Conservation (phyloP, 2,329 filamentous ascomycete species). For the Oidium heveae region DNA sequence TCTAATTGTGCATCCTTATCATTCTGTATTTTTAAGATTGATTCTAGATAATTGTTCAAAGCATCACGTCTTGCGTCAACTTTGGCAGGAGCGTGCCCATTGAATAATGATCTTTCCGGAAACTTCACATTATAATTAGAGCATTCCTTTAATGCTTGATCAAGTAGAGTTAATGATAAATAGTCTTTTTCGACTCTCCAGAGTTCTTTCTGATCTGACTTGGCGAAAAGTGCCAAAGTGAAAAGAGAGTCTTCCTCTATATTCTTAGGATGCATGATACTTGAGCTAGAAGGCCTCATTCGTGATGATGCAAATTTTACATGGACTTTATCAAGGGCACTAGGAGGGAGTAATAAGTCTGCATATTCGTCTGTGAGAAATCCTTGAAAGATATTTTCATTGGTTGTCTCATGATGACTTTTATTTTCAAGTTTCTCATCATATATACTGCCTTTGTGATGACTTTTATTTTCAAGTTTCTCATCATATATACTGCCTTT, state of each 20-base stretch:
- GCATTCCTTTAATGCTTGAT: constrained; percentile 54
- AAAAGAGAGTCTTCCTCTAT: constrained; percentile 86
- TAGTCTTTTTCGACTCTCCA: constrained; percentile 93
- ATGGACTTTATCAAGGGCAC: constrained; percentile 64
- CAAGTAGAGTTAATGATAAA: constrained; percentile 52
- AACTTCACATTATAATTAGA: constrained; percentile 47
- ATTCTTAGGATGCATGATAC: constrained; percentile 53
- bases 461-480: too few species aligned
- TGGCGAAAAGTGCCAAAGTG: constrained; percentile 61
- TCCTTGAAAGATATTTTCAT: constrained; percentile 41
- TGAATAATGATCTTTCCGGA: constrained; percentile 70
- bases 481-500: too few species aligned
- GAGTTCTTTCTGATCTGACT: constrained; percentile 51
- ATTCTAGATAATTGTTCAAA: constrained; percentile 65
- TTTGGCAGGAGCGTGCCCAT: constrained; percentile 76
- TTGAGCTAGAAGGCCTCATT: constrained; percentile 76
- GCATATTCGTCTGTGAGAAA: constrained; percentile 71
- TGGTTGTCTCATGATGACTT: too few species aligned
- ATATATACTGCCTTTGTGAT: too few species aligned
- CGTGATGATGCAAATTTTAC: constrained; percentile 80
- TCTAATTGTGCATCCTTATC: constrained; percentile 53
- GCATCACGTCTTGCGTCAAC: constrained; percentile 65
- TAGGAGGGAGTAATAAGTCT: constrained; percentile 62
- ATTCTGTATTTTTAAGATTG: constrained; percentile 58
- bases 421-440: too few species aligned